Evolutionary conservation across 1,284 basidiomycete genomes (phyloP).

Genomic region (Austropuccinia psidii): DNA sequence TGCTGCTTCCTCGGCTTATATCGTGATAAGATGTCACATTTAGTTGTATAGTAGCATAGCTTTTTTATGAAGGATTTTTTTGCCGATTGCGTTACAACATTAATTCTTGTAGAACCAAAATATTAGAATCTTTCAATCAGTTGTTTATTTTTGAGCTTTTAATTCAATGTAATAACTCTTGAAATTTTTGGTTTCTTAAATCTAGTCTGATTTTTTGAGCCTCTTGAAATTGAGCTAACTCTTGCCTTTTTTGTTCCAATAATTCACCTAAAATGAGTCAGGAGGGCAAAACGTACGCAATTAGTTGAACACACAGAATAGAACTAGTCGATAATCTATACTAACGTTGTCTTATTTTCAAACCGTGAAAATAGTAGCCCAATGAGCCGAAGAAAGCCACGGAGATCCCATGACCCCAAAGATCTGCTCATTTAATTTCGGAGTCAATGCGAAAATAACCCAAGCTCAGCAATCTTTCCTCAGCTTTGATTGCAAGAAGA

Average conservation of each 20-base stretch:
- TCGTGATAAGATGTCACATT: no score
- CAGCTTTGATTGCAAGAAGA: not conserved
- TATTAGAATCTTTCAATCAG: no score
- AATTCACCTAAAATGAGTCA: slow-evolving; percentile 7
- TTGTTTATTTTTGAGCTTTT: no score
- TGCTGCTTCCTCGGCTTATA: no score
- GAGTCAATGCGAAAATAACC: not conserved
- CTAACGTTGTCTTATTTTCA: slow-evolving; percentile 30
- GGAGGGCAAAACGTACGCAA: not conserved
- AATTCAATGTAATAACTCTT: no score
- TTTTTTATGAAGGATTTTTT: no score
- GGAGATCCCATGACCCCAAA: slow-evolving; percentile 17
- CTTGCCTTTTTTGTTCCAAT: slow-evolving; percentile 12
- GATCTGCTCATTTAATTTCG: not conserved
- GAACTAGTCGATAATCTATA: not conserved
- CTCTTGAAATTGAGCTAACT: slow-evolving; percentile 16
- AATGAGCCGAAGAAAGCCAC: slow-evolving; percentile 22
- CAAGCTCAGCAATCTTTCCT: not conserved
- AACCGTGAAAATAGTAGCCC: slow-evolving; percentile 27
- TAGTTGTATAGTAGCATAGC: no score
- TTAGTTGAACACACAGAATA: not conserved
- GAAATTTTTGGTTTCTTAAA: slow-evolving; percentile 11
- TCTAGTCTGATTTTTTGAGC: slow-evolving; percentile 18
- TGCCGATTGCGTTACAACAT: no score
- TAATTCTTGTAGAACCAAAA: no score